Evolutionary conservation across 2,329 filamentous ascomycete genomes (phyloP), one percentile per base, ranked within the genome.

Genomic region (Botrytis squamosa): DNA sequence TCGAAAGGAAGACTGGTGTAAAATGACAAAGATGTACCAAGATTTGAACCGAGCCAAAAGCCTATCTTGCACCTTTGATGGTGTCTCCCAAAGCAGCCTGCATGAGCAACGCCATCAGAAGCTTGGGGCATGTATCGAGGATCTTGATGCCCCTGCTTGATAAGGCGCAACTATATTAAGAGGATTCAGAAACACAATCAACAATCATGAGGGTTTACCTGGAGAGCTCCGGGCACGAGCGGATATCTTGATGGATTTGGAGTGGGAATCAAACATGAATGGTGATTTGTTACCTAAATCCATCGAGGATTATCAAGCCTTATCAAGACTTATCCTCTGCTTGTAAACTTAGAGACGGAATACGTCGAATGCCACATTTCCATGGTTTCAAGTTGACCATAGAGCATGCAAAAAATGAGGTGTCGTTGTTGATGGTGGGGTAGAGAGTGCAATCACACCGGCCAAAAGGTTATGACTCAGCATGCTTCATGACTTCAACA

Each of bases 311-410:
- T n/a, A 8, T n/a, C 20, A 16, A 62, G 20, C 4, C 20, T 16
- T 25, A 8, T n/a, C 20, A n/a, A 62, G 20, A 2, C 20, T 16
- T 25, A 6, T 62, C 20, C 16, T 62, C 22, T 25, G 25, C 10
- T 62, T 25, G 2, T 25, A 62, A 22, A 10, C 9, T 36, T 5
- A 12, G 9, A 22, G 20, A 36, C 4, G 12, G 2, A 2, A 22
- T 22, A 25, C 10, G 25, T 6, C 20, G 7, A 42, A 63, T 29
- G 8, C 4, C 5, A 42, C 5, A 14, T 8, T 7, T 16, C 6
- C 6, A n/a, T n/a, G 0, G n/a, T 2, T 62, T 62, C 2, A 2
- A 25, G 2, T 14, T 40, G 20, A n/a, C 2, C 20, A n/a, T 42
- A 25, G 25, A 42, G 8, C 25, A 63, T 42, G 25, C 25, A 29